These are phyloP conservation scores for Fistulifera solaris DNA, from an alignment of 108 stramenopile genomes.

Conservation along the genomic window DNA sequence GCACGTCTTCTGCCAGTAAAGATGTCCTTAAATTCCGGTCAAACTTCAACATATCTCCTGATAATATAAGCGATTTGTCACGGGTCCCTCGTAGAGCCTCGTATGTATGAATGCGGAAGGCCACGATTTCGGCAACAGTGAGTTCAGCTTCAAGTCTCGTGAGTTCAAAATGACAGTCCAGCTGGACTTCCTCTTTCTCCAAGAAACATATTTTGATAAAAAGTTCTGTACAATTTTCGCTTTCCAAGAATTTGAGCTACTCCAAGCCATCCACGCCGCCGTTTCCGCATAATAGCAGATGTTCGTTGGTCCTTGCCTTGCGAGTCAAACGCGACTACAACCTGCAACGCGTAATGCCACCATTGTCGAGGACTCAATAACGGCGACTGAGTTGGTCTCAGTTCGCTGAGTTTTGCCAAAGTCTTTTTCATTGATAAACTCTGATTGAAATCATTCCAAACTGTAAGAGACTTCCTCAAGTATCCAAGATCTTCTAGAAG, in stretches of 20 bases:
- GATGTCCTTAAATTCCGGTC: not conserved
- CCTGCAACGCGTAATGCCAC: slow-evolving; percentile 56
- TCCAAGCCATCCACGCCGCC: slow-evolving; percentile 44
- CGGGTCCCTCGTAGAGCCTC: not conserved
- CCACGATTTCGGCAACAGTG: slow-evolving; percentile 36
- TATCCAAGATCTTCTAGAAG: slow-evolving; percentile 63
- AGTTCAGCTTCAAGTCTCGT: slow-evolving; percentile 45
- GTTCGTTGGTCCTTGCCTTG: not conserved
- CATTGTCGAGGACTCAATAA: slow-evolving; percentile 31
- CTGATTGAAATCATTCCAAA: slow-evolving; percentile 31
- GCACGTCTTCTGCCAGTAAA: slow-evolving; percentile 10
- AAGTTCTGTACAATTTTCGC: slow-evolving; percentile 27
- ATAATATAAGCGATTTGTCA: not conserved
- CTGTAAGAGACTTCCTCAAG: slow-evolving; percentile 41
- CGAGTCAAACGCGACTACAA: slow-evolving; percentile 23
- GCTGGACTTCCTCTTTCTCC: slow-evolving; percentile 1
- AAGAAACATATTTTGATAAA: slow-evolving; percentile 25
- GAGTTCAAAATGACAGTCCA: slow-evolving; percentile 19
- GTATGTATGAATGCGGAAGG: slow-evolving; percentile 40
- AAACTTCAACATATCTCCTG: not conserved
- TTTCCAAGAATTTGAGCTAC: slow-evolving; percentile 24
- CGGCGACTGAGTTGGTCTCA: slow-evolving; percentile 25
- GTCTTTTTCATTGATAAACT: slow-evolving; percentile 18
- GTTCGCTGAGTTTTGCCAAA: slow-evolving; percentile 19
- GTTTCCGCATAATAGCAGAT: not conserved